phyloP scores from a whole-genome alignment of 2,329 filamentous ascomycete genomes.

The Cadophora gregata region DNA sequence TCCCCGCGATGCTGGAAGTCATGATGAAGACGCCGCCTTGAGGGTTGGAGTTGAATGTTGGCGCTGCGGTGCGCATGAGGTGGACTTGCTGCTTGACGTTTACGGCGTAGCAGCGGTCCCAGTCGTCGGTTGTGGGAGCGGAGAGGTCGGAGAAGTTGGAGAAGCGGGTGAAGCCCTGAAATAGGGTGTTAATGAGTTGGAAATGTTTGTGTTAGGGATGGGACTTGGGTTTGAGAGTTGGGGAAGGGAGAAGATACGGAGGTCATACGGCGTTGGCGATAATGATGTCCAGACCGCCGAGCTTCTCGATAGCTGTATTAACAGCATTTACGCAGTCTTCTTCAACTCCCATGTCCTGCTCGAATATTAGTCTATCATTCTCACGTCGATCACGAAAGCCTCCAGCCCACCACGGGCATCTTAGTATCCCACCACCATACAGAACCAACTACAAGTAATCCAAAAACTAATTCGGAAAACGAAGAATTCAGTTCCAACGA shows the following conservation, averaged over 20 bases:
- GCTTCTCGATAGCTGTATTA: constrained; percentile 56
- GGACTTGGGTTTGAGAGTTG: too few relatives aligned
- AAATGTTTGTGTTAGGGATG: background rate
- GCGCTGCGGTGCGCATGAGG: constrained; percentile 61
- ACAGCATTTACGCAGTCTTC: constrained; percentile 60
- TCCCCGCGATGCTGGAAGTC: constrained; percentile 65
- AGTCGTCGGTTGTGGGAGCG: constrained; percentile 36
- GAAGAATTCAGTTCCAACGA: background rate
- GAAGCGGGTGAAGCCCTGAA: constrained; percentile 23
- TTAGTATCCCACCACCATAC: background rate
- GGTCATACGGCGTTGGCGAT: constrained; percentile 50
- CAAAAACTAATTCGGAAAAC: background rate
- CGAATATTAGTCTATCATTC: background rate
- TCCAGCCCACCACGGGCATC: background rate
- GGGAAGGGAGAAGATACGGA: too few relatives aligned
- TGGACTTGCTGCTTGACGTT: constrained; percentile 63
- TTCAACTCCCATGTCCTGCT: constrained; percentile 61
- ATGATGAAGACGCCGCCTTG: constrained; percentile 69
- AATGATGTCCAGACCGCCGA: constrained; percentile 69
- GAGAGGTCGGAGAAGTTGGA: constrained; percentile 36
- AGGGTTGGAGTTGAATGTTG: constrained; percentile 64
- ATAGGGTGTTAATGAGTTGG: background rate
- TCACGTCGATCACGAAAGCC: background rate
- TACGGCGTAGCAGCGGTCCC: constrained; percentile 58
- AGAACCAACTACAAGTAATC: background rate